Evolutionary conservation across 106 monocot species (phyloP).

Genomic region (Allium fistulosum): DNA sequence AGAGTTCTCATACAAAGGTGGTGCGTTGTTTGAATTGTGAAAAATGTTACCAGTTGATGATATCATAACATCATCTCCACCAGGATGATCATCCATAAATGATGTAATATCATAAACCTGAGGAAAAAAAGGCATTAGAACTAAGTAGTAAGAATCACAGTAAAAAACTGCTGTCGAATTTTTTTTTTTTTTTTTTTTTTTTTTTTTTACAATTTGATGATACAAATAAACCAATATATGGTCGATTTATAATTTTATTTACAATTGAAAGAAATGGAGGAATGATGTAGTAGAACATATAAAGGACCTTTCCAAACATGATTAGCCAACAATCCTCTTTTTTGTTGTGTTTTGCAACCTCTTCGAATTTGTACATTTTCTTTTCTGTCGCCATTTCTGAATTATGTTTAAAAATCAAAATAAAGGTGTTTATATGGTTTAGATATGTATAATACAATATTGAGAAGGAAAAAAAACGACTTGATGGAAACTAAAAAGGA

Average conservation of each 20-base stretch:
- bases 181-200: too few relatives aligned
- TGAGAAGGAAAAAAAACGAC: too few relatives aligned
- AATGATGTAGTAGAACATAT: too few relatives aligned
- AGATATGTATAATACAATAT: too few relatives aligned
- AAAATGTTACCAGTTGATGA: slow-evolving; percentile 8
- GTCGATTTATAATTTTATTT: too few relatives aligned
- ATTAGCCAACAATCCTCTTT: slow-evolving; percentile 2
- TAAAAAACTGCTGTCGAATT: background rate
- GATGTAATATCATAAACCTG: slow-evolving; percentile 8
- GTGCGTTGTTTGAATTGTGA: too few relatives aligned
- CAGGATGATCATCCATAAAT: slow-evolving; percentile 14
- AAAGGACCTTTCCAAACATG: slow-evolving; percentile 2
- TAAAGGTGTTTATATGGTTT: background rate
- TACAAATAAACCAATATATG: too few relatives aligned
- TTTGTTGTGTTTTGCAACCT: slow-evolving; percentile 3
- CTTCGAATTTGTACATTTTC: background rate
- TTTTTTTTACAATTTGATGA: too few relatives aligned
- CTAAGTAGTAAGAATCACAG: background rate
- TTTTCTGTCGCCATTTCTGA: background rate
- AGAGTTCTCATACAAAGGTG: too few relatives aligned
- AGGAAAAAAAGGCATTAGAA: background rate
- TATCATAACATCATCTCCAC: slow-evolving; percentile 12
- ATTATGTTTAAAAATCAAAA: background rate
- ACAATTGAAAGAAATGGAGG: too few relatives aligned
- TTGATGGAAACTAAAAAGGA: too few relatives aligned